A percentile compares a stretch with the other conserved stretches of the same genome.
phyloP scores from a whole-genome alignment of 768 basidiomycete genomes.

The Boletus vinaceobasis region DNA sequence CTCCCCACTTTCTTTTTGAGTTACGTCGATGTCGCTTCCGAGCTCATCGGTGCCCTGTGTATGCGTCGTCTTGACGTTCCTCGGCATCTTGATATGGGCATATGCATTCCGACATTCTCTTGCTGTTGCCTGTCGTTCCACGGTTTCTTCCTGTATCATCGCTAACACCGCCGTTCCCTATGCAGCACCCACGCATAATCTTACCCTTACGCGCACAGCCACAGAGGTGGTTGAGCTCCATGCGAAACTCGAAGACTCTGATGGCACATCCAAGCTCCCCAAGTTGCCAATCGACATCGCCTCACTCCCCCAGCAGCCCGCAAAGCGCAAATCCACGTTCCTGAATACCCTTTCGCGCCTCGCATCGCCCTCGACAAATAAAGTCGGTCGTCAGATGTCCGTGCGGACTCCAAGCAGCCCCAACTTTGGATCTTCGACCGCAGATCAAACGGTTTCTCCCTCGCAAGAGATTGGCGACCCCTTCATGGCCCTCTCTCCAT shows the following conservation, averaged over 20 bases:
- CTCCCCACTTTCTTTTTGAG: constrained; percentile 19
- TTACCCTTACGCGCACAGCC: constrained; percentile 78
- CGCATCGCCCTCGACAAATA: constrained; percentile 65
- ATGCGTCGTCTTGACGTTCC: constrained; percentile 15
- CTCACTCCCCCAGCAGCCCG: constrained; percentile 45
- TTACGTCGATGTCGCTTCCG: constrained; percentile 23
- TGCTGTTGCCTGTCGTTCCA: constrained; percentile 14
- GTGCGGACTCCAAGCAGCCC: constrained; percentile 32
- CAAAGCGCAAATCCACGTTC: constrained; percentile 80
- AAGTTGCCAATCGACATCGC: constrained; percentile 58
- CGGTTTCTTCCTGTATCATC: constrained; percentile 14
- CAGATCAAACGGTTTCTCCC: constrained; percentile 44
- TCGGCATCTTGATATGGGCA: constrained; percentile 12
- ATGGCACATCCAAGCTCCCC: constrained; percentile 57
- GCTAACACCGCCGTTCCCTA: constrained; percentile 29
- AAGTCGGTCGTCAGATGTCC: constrained; percentile 42
- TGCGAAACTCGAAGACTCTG: constrained; percentile 66
- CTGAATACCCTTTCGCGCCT: constrained; percentile 83
- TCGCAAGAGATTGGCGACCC: constrained; percentile 59
- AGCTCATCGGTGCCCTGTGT: constrained; percentile 22
- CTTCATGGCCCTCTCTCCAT: constrained; percentile 44
- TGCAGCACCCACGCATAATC: constrained; percentile 83
- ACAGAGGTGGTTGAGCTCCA: constrained; percentile 81
- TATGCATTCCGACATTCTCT: constrained; percentile 14
- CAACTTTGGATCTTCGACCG: constrained; percentile 33